These are phyloP conservation scores for Jaapia argillacea DNA, from an alignment of 768 basidiomycete genomes.

Conservation along the genomic window DNA sequence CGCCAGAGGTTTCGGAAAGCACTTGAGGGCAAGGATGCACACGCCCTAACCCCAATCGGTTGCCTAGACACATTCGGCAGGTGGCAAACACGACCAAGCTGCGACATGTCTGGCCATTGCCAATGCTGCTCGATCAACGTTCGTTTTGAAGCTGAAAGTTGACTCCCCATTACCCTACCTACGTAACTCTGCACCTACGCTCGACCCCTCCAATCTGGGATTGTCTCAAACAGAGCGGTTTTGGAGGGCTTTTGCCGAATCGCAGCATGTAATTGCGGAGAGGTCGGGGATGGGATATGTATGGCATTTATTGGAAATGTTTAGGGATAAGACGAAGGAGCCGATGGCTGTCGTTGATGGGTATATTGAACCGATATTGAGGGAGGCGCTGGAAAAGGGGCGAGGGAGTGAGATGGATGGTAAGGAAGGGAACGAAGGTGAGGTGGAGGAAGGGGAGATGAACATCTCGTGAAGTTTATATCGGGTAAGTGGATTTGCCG, in stretches of 20 bases:
- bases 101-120: too few relatives aligned
- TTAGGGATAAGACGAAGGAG: slow-evolving; percentile 33
- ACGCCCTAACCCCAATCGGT: too few relatives aligned
- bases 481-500: slow-evolving; percentile 26
- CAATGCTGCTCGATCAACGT: too few relatives aligned
- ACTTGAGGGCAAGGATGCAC: too few relatives aligned
- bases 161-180: slow-evolving; percentile 12
- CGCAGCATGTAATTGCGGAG: slow-evolving; percentile 30
- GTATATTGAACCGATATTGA: slow-evolving; percentile 44
- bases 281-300: slow-evolving; percentile 30
- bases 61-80: too few relatives aligned
- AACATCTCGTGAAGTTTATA: slow-evolving; percentile 12
- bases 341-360: slow-evolving; percentile 37
- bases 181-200: neutral
- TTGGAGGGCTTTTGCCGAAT: slow-evolving; percentile 37
- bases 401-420: slow-evolving; percentile 15
- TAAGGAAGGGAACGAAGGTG: slow-evolving; percentile 5
- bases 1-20: too few relatives aligned
- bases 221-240: slow-evolving; percentile 21
- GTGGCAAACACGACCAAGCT: too few relatives aligned
- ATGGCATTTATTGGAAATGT: slow-evolving; percentile 47
- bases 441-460: slow-evolving; percentile 17
- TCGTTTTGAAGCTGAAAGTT: too few relatives aligned
- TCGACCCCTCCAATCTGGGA: slow-evolving; percentile 5
- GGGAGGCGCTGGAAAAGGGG: slow-evolving; percentile 30